A percentile compares a stretch with the other conserved stretches of the same genome.
These are phyloP conservation scores for Melastoma candidum DNA, from an alignment of 441 rosid species.

Conservation along the genomic window DNA sequence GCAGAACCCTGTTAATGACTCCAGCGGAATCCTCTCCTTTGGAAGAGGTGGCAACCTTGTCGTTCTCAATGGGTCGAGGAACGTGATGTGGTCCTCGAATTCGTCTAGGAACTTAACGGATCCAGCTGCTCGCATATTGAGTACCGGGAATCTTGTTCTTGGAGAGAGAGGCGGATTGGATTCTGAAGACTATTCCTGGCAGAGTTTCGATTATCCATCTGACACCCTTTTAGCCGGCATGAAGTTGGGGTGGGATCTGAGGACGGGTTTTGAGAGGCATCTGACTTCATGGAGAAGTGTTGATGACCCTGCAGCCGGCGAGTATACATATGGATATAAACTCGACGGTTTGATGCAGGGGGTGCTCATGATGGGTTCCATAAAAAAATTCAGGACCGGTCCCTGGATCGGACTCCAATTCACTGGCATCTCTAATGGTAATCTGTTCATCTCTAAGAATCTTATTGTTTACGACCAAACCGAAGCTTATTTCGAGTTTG, in stretches of 20 bases:
- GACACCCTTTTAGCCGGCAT: slow-evolving; percentile 6
- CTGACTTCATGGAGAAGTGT: slow-evolving; percentile 6
- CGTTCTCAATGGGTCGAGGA: slow-evolving; percentile 9
- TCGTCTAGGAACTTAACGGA: background rate
- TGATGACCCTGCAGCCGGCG: slow-evolving; percentile 9
- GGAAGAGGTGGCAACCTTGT: slow-evolving; percentile 4
- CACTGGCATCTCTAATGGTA: background rate
- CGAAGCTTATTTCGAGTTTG: background rate
- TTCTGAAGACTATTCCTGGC: slow-evolving; percentile 7
- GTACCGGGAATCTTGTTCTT: slow-evolving; percentile 12
- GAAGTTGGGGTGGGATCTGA: slow-evolving; percentile 6
- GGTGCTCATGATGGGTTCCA: background rate
- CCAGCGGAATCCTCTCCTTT: background rate
- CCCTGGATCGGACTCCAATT: slow-evolving; percentile 7
- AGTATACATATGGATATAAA: background rate
- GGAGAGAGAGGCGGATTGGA: background rate
- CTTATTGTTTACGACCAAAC: background rate
- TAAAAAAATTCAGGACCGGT: background rate
- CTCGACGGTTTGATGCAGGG: background rate
- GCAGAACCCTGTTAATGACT: slow-evolving; percentile 2
- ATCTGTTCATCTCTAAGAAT: background rate
- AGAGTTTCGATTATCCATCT: slow-evolving; percentile 13
- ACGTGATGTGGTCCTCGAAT: slow-evolving; percentile 9
- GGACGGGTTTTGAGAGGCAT: background rate
- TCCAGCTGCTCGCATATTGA: slow-evolving; percentile 3